Percentiles rank a stretch among this genome's conserved stretches.
Evolutionary conservation across 1,284 basidiomycete species (phyloP).

Genomic region (Vanrija humicola): DNA sequence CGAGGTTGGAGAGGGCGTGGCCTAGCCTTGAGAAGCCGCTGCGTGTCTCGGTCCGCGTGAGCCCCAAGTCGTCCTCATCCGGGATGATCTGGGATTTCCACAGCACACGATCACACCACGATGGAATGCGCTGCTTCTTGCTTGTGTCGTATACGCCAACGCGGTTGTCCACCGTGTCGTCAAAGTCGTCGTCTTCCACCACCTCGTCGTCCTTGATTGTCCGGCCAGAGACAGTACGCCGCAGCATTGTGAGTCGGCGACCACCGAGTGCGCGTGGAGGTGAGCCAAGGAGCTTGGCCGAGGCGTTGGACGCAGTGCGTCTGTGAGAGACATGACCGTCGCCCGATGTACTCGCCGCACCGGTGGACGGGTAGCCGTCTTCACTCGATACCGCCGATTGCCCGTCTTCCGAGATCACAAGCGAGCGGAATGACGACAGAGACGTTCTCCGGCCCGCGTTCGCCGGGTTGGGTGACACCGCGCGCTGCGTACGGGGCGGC

Average conservation of each 20-base stretch:
- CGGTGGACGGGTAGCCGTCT: neutral
- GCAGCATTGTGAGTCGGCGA: constrained; percentile 16
- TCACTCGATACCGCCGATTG: constrained; percentile 3
- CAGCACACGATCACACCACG: constrained; percentile 52
- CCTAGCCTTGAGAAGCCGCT: constrained; percentile 27
- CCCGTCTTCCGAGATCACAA: constrained; percentile 4
- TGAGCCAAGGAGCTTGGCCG: no score
- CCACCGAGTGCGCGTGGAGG: no score
- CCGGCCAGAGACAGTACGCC: constrained; percentile 33
- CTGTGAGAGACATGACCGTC: no score
- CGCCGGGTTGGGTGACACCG: neutral
- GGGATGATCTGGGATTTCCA: constrained; percentile 46
- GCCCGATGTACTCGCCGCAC: no score
- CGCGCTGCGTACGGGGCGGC: neutral
- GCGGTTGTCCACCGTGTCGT: constrained; percentile 36
- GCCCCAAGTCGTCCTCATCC: constrained; percentile 12
- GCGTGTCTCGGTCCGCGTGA: neutral
- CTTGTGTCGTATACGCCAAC: constrained; percentile 52
- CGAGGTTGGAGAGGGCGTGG: constrained; percentile 29
- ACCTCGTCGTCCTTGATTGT: neutral
- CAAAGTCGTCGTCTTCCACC: constrained; percentile 24
- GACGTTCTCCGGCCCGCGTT: constrained; percentile 21
- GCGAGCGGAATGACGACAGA: constrained; percentile 20
- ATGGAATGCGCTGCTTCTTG: constrained; percentile 53
- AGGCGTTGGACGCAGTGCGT: no score